These are phyloP conservation scores for Aspergillus taichungensis DNA, from an alignment of 495 filamentous ascomycete species.

Conservation along the genomic window DNA sequence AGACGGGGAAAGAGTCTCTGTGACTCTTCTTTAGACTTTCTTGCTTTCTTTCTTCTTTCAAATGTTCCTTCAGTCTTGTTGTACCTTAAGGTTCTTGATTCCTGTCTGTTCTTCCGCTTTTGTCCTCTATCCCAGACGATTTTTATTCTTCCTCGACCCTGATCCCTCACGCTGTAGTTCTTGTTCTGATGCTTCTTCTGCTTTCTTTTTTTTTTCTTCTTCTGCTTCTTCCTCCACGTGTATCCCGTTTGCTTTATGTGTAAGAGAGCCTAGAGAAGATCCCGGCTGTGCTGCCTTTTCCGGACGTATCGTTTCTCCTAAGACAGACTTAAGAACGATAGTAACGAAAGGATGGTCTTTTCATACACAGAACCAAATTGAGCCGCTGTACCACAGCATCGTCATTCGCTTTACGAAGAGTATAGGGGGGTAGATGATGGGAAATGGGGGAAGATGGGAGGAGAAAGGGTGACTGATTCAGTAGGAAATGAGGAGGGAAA, in stretches of 20 bases:
- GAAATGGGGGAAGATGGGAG: conserved; percentile 16
- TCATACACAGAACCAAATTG: conserved; percentile 33
- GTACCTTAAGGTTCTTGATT: conserved; percentile 3
- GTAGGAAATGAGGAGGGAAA: conserved; percentile 7
- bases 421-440: conserved; percentile 14
- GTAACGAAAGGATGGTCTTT: conserved; percentile 19
- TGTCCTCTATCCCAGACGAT: conserved; percentile 7
- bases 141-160: conserved; percentile 11
- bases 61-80: conserved; percentile 5
- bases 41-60: conserved; percentile 3
- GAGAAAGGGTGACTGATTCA: conserved; percentile 9
- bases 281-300: conserved; percentile 7
- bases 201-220: too few relatives aligned
- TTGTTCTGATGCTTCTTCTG: too few relatives aligned
- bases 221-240: too few relatives aligned
- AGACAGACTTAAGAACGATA: conserved; percentile 25
- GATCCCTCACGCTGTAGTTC: too few relatives aligned
- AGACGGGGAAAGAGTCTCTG: too few relatives aligned
- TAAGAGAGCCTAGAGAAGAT: too few relatives aligned
- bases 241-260: too few relatives aligned
- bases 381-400: conserved; percentile 27
- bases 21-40: not conserved
- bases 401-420: conserved; percentile 40
- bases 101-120: conserved; percentile 5
- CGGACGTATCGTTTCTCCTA: conserved; percentile 9